These are phyloP conservation scores for Penicillium salamii DNA, from an alignment of 495 filamentous ascomycete genomes.

Conservation along the genomic window DNA sequence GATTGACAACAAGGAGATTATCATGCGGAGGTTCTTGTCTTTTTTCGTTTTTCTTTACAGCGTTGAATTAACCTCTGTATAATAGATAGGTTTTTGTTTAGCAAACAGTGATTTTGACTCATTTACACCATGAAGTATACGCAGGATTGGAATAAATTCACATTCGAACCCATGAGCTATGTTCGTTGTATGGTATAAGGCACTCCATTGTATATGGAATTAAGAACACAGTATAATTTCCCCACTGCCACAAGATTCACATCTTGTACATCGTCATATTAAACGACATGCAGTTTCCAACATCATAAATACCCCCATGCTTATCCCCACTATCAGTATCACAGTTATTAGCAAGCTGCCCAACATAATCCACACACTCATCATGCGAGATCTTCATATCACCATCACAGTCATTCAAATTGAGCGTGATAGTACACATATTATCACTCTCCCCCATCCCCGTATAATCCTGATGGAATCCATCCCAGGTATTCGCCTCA, in stretches of 20 bases:
- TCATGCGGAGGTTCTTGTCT: not conserved
- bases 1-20: not conserved
- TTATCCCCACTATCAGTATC: not conserved
- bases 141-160: no score
- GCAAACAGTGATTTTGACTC: no score
- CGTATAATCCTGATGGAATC: slow-evolving; percentile 1
- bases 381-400: not conserved
- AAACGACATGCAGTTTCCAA: not conserved
- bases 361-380: not conserved
- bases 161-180: no score
- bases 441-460: not conserved
- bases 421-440: not conserved
- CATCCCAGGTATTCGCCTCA: not conserved
- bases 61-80: not conserved
- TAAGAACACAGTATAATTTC: no score
- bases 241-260: no score
- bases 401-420: not conserved
- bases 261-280: slow-evolving; percentile 3
- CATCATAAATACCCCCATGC: not conserved
- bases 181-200: no score
- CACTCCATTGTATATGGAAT: no score
- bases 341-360: slow-evolving; percentile 1
- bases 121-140: no score
- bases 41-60: not conserved
- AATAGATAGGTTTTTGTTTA: not conserved